Conservation (phyloP, 2,329 filamentous ascomycete species). For the Raffaelea deltoideospora region DNA sequence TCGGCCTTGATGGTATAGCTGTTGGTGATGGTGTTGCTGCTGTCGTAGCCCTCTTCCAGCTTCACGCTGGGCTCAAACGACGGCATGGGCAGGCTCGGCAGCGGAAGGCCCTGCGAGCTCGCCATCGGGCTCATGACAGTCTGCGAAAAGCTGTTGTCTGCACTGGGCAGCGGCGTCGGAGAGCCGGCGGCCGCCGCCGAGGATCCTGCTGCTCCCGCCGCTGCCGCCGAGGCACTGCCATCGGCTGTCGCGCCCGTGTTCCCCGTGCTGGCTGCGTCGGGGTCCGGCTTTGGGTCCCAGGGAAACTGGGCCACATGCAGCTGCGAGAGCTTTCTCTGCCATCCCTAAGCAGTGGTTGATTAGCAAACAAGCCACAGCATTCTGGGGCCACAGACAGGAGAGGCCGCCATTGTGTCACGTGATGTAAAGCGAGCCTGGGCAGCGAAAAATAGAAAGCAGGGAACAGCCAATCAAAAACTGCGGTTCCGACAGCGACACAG, state of each 20-base stretch:
- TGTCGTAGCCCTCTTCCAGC: conserved; percentile 7
- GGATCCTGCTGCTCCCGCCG: neutral
- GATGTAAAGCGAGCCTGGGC: no score
- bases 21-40: no score
- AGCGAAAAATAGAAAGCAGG: no score
- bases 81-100: conserved; percentile 15
- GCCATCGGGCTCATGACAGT: conserved; percentile 20
- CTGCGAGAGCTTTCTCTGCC: conserved; percentile 81
- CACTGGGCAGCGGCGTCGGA: conserved; percentile 5
- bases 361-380: conserved; percentile 2
- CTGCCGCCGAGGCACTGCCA: neutral
- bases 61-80: conserved; percentile 4
- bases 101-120: conserved; percentile 12
- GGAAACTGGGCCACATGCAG: conserved; percentile 80
- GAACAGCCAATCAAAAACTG: no score
- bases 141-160: conserved; percentile 17
- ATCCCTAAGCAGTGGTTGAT: conserved; percentile 43
- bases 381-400: no score
- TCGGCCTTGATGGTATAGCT: conserved; percentile 10
- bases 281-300: conserved; percentile 79
- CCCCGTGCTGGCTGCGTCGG: conserved; percentile 20
- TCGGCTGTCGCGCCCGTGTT: neutral
- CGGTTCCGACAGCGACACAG: no score
- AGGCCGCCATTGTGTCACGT: no score
- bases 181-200: conserved; percentile 8